Evolutionary conservation across 73 alveolate species (phyloP), one percentile per base, ranked within the genome.

Genomic region (Paramecium pentaurelia): DNA sequence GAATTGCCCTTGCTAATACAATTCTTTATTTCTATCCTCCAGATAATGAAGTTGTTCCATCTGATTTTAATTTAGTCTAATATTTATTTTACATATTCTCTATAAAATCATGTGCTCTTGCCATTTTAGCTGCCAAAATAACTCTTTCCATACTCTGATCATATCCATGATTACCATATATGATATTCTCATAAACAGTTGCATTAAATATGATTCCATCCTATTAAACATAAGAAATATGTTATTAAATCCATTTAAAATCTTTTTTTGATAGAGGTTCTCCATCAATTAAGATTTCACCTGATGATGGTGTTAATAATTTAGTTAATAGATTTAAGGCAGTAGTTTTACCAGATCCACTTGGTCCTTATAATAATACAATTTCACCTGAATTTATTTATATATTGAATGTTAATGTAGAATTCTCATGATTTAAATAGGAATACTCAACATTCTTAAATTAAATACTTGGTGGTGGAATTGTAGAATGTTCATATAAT

Each of bases 1-100:
- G 20, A 36, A 89, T 71, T 18, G 94, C 94, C 32, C 94, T 77
- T 32, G 94, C 94, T 44, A 89, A 71, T 25, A 71, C 87, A 0
- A 89, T 77, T 71, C 94, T 89, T 45, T 89, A 32, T 71, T 83
- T 89, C 32, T 89, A 71, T 27, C 94, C 92, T 42, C 94, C 94
- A 32, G 94, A 89, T 30, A 87, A 77, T 0, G 83, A 73, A 16
- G 83, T 64, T 16, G 86, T 77, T 64, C 88, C 59, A 64, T 87
- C 93, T 25, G 87, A 73, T 37, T 42, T 60, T 34, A 87, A 27
- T 34, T 37, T 30, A 16, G 93, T 87, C 36, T 60, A 38, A 60
- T 87, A 87, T 37, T 73, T 49, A 58, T 87, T 86, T 42, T 86
- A 71, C 77, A 87, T 73, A 16, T 73, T 49, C 42, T 40, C 51